Evolutionary conservation across 73 alveolate species (phyloP), one percentile per base, ranked within the genome.

Genomic region (Paramecium pentaurelia): DNA sequence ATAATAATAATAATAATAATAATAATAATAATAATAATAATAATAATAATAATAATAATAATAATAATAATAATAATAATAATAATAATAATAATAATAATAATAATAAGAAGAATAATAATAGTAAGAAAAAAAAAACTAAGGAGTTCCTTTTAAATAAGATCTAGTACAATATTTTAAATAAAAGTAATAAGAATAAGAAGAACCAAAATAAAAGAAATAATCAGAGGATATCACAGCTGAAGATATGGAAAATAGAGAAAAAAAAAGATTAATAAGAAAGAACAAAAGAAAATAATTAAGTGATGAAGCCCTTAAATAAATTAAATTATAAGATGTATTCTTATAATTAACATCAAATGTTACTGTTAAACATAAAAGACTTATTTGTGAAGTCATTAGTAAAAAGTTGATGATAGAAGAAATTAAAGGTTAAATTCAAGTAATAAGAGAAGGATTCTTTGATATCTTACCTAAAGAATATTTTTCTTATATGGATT

Each of bases 391-490:
- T 45, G 71, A 80, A 80, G 71, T 25, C 1, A 80, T 80, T 20
- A 45, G 91, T 9, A 80, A 80, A 42, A 40, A 27, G 8, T 2
- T 80, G 18, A 80, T 80, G 91, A 9, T 32, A 3, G 75, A 25
- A 2, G 91, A 42, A 27, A 49, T 80, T 25, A 49, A 40, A 27
- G 34, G 51, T 2, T 45, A 80, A 25, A 42, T 80, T 16, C 16
- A 25, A 14, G 25, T 11, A 0, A 4, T 80, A 25, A 80, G 91
- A 47, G 91, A 80, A 4, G 91, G 91, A 28, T 80, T 80, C 75
- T 80, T 80, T 45, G 91, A 80, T 25, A 80, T 80, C 6, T 8
- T 80, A 42, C 77, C 91, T 3, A 80, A 80, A 80, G 91, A 80
- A 18, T 80, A 45, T 27, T 80, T 80, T 45, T 40, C 38, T 27